Evolutionary conservation across 805 yeast genomes (phyloP).

Genomic region (Tetrapisispora phaffii): DNA sequence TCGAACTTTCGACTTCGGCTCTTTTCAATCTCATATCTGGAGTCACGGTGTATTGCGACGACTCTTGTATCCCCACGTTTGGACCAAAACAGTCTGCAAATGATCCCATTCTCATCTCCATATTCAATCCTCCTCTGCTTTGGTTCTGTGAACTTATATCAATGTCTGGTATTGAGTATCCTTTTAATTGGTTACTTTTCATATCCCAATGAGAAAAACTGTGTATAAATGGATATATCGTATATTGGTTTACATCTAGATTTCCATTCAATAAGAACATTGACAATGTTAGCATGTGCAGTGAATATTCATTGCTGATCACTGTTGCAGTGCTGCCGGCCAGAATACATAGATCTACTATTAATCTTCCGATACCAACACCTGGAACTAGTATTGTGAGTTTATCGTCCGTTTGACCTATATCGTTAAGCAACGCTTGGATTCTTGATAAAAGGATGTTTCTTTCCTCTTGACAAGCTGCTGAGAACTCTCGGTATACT

Average conservation of each 20-base stretch:
- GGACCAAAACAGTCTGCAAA: constrained; percentile 56
- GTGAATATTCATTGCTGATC: constrained; percentile 52
- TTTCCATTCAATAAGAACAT: constrained; percentile 41
- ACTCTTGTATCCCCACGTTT: constrained; percentile 14
- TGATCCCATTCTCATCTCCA: constrained; percentile 62
- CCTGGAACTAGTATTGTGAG: constrained; percentile 45
- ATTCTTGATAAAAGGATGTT: constrained; percentile 16
- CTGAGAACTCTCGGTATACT: constrained; percentile 46
- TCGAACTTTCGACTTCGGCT: constrained; percentile 30
- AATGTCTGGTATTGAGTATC: constrained; percentile 40
- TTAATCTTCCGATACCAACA: constrained; percentile 47
- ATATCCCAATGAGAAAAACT: constrained; percentile 36
- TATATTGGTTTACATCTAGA: constrained; percentile 28
- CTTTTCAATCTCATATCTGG: constrained; percentile 24
- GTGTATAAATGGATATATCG: constrained; percentile 43
- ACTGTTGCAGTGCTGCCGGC: constrained; percentile 37
- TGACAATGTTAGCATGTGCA: constrained; percentile 49
- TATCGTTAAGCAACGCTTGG: constrained; percentile 8
- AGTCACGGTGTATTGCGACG: constrained; percentile 15
- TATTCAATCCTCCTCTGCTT: constrained; percentile 26
- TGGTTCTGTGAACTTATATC: constrained; percentile 27
- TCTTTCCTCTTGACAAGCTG: constrained; percentile 39
- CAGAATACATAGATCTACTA: constrained; percentile 39
- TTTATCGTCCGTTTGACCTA: constrained; percentile 31
- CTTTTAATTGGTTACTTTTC: constrained; percentile 37